These are phyloP conservation scores for Alternaria atra DNA, from an alignment of 2,329 filamentous ascomycete species.

Conservation along the genomic window DNA sequence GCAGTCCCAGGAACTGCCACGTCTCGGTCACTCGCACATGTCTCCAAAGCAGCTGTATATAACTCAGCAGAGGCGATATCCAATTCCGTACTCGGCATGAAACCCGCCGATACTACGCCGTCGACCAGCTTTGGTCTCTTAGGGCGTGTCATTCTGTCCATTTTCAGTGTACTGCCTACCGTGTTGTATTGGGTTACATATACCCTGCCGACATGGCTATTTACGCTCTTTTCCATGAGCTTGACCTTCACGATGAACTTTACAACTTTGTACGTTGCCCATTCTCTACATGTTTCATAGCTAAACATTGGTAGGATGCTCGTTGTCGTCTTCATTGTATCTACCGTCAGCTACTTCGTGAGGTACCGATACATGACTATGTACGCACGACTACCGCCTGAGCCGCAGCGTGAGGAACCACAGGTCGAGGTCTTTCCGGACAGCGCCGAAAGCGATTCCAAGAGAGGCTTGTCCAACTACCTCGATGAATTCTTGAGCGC, in stretches of 20 bases:
- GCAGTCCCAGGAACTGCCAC: constrained; percentile 30
- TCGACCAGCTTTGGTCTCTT: constrained; percentile 55
- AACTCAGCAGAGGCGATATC: constrained; percentile 30
- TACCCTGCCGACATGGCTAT: constrained; percentile 87
- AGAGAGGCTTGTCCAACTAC: constrained; percentile 93
- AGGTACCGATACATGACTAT: constrained; percentile 96
- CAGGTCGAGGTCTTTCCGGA: constrained; percentile 96
- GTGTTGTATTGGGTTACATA: constrained; percentile 82
- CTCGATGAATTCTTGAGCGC: constrained; percentile 97
- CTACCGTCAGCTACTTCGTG: constrained; percentile 91
- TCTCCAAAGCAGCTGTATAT: constrained; percentile 20
- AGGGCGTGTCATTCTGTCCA: constrained; percentile 59
- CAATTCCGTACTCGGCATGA: constrained; percentile 31
- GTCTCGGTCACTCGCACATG: constrained; percentile 22
- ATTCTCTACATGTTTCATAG: constrained; percentile 27
- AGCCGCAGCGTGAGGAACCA: constrained; percentile 94
- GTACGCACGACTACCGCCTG: constrained; percentile 91
- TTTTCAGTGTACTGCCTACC: constrained; percentile 64
- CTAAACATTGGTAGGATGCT: constrained; percentile 55
- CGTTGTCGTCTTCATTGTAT: constrained; percentile 78
- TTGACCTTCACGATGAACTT: constrained; percentile 99
- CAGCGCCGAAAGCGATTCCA: constrained; percentile 85
- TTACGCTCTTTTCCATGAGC: constrained; percentile 88
- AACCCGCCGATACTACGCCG: constrained; percentile 31
- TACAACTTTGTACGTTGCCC: constrained; percentile 78